A percentile compares a stretch with the other conserved stretches of the same genome.
Evolutionary conservation across 2,329 filamentous ascomycete species (phyloP).

Genomic region (Boeremia lycopersici): DNA sequence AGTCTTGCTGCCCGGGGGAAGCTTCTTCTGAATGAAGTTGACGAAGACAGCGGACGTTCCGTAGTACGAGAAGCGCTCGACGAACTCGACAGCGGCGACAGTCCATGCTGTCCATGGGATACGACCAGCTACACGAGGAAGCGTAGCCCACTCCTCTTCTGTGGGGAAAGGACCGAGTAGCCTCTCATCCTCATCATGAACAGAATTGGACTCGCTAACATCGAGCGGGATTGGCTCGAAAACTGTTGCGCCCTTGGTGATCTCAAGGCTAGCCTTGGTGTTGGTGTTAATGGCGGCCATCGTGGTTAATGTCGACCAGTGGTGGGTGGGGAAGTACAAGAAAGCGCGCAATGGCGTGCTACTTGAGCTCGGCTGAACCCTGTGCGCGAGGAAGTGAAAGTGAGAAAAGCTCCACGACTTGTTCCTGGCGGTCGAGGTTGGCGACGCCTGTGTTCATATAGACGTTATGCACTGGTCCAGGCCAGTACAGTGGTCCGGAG

Average conservation of each 20-base stretch:
- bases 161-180: constrained; percentile 39
- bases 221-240: constrained; percentile 36
- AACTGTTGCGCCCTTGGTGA: constrained; percentile 38
- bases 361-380: constrained; percentile 1
- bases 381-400: constrained; percentile 12
- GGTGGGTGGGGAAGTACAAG: neutral
- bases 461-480: constrained; percentile 11
- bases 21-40: constrained; percentile 47
- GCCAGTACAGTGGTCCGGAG: constrained; percentile 14
- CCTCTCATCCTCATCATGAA: constrained; percentile 26
- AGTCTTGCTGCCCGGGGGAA: constrained; percentile 41
- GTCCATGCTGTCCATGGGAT: constrained; percentile 47
- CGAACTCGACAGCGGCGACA: constrained; percentile 45
- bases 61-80: constrained; percentile 47
- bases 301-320: neutral
- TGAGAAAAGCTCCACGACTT: constrained; percentile 17
- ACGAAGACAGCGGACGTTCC: constrained; percentile 46
- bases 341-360: neutral
- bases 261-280: constrained; percentile 39
- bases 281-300: constrained; percentile 31
- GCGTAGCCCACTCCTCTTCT: constrained; percentile 44
- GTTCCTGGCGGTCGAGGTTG: neutral
- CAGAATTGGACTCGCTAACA: constrained; percentile 26
- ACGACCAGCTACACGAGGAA: constrained; percentile 42
- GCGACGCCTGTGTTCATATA: constrained; percentile 27